These are phyloP conservation scores for Huntiella abstrusa DNA, from an alignment of 2,329 filamentous ascomycete species.

Conservation along the genomic window DNA sequence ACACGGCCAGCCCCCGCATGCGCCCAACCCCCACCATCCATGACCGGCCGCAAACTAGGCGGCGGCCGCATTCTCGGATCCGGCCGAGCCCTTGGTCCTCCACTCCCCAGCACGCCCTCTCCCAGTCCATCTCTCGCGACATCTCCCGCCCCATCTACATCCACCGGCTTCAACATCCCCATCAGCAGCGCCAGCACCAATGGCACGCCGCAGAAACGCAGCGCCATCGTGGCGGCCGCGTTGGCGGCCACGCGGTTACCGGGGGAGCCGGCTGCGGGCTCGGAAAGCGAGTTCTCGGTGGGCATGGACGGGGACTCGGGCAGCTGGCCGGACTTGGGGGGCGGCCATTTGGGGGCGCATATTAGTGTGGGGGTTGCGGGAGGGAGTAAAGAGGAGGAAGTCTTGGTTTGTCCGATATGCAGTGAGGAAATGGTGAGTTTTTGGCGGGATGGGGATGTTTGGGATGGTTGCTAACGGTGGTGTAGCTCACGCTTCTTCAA, in stretches of 20 bases:
- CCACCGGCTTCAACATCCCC: slow-evolving; percentile 1
- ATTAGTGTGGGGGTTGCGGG: slow-evolving; percentile 47
- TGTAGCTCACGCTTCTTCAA: slow-evolving; percentile 73
- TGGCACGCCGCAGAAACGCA: not conserved
- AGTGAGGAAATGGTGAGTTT: slow-evolving; percentile 78
- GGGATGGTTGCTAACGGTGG: too few relatives aligned
- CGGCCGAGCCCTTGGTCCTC: slow-evolving; percentile 62
- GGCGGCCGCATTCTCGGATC: slow-evolving; percentile 82
- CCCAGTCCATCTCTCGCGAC: slow-evolving; percentile 20
- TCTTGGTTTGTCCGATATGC: slow-evolving; percentile 90
- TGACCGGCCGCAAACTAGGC: slow-evolving; percentile 75
- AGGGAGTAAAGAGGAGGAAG: slow-evolving; percentile 35
- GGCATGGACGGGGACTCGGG: slow-evolving; percentile 17
- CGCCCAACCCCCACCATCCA: slow-evolving; percentile 19
- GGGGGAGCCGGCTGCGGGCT: not conserved
- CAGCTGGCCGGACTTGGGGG: slow-evolving; percentile 39
- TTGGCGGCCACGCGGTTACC: slow-evolving; percentile 1
- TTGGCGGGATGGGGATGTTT: too few relatives aligned
- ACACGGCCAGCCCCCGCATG: not conserved
- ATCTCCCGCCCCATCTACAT: slow-evolving; percentile 5
- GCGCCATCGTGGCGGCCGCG: not conserved
- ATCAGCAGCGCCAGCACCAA: not conserved
- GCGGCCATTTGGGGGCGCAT: slow-evolving; percentile 64
- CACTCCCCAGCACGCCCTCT: slow-evolving; percentile 20
- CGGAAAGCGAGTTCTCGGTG: slow-evolving; percentile 30